Evolutionary conservation across 257 asterid species (phyloP).

Genomic region (Vinca minor): DNA sequence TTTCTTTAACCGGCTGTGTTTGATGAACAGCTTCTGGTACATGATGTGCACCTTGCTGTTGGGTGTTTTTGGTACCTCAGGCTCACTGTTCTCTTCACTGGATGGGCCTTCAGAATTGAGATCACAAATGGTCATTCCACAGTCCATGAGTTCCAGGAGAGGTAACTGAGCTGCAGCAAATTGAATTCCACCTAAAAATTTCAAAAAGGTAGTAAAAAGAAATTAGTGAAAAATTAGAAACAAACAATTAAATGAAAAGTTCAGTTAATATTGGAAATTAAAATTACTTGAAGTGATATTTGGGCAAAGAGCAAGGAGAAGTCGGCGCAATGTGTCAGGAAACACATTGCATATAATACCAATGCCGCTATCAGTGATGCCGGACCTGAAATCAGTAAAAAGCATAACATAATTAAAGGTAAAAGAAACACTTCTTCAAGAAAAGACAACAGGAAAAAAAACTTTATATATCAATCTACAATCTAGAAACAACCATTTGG

Average conservation of each 20-base stretch:
- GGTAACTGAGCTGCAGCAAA: conserved; percentile 95
- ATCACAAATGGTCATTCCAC: conserved; percentile 85
- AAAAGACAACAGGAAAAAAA: background rate
- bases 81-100: conserved; percentile 32
- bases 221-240: background rate
- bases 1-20: conserved; percentile 75
- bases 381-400: conserved; percentile 48
- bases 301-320: conserved; percentile 90
- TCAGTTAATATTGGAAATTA: conserved; percentile 1
- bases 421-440: background rate
- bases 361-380: conserved; percentile 89
- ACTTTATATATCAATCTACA: no score
- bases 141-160: conserved; percentile 70
- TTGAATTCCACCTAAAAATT: conserved; percentile 79
- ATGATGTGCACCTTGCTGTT: conserved; percentile 50
- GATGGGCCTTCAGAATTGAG: conserved; percentile 36
- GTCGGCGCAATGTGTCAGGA: conserved; percentile 68
- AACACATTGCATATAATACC: conserved; percentile 95
- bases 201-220: conserved; percentile 6
- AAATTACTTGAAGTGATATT: conserved; percentile 83
- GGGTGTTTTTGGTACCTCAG: conserved; percentile 37
- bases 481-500: no score
- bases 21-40: conserved; percentile 83
- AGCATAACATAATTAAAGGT: background rate
- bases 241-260: background rate